These are phyloP conservation scores for Kluyveromyces wickerhamii DNA, from an alignment of 805 yeast genomes.

Conservation along the genomic window DNA sequence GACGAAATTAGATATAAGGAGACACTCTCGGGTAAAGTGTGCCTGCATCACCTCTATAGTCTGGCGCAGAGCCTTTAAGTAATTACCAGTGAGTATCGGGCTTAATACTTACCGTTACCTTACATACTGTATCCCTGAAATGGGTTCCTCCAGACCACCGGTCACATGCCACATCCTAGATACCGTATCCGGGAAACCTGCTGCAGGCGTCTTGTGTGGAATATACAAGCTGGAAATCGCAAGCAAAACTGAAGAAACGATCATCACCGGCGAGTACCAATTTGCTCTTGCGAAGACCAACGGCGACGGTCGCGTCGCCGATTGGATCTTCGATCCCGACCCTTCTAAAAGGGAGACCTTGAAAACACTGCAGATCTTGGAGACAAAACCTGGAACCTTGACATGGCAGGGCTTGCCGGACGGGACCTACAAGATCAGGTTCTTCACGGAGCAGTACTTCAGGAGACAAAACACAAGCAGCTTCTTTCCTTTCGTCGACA, in stretches of 20 bases:
- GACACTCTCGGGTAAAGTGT: too few relatives aligned
- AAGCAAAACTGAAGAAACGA: conserved; percentile 15
- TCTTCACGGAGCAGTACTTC: conserved; percentile 67
- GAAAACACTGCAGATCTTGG: conserved; percentile 29
- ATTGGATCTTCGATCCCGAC: conserved; percentile 50
- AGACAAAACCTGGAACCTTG: conserved; percentile 10
- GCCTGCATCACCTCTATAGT: too few relatives aligned
- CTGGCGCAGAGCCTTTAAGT: too few relatives aligned
- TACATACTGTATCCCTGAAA: too few relatives aligned
- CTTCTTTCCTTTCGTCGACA: conserved; percentile 85
- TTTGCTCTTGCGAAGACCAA: conserved; percentile 70
- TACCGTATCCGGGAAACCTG: conserved; percentile 79
- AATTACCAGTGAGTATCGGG: too few relatives aligned
- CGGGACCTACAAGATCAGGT: conserved; percentile 70
- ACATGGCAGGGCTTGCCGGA: conserved; percentile 43
- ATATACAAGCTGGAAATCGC: conserved; percentile 32
- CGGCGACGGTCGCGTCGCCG: conserved; percentile 67
- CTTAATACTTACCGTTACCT: too few relatives aligned
- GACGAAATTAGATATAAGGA: too few relatives aligned
- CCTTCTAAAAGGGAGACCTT: conserved; percentile 10
- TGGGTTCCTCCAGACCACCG: too few relatives aligned
- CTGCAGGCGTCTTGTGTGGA: conserved; percentile 63
- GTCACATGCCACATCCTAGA: conserved; percentile 88
- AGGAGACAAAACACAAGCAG: conserved; percentile 35
- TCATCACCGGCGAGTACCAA: conserved; percentile 33